Percentiles rank a stretch among this genome's conserved stretches.
Conservation (phyloP, 345 rosid genomes). For the Salix exigua region DNA sequence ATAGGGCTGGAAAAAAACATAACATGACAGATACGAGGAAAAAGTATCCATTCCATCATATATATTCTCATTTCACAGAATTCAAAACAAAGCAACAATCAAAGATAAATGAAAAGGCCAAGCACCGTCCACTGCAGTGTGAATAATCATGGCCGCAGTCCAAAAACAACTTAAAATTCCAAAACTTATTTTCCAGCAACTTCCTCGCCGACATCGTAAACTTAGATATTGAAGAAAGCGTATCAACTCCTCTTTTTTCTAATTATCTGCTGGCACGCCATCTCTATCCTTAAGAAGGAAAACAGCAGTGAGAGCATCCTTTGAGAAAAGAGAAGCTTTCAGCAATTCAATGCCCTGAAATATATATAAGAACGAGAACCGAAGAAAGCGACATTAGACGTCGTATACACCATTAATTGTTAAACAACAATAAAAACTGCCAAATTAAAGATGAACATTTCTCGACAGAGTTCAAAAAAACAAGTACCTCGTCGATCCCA, state of each 20-base stretch:
- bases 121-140: background rate
- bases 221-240: background rate
- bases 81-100: background rate
- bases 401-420: too few species aligned
- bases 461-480: too few species aligned
- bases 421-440: too few species aligned
- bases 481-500: constrained; percentile 13
- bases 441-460: too few species aligned
- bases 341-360: background rate
- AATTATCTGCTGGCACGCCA: background rate
- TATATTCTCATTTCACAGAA: background rate
- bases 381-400: too few species aligned
- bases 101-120: background rate
- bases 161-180: background rate
- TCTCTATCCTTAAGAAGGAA: background rate
- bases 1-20: too few species aligned
- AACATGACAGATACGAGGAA: too few species aligned
- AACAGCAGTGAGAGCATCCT: background rate
- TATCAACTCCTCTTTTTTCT: too few species aligned
- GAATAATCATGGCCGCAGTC: background rate
- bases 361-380: background rate
- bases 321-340: background rate
- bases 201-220: background rate
- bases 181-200: background rate
- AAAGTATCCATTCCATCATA: background rate